Percentiles rank a stretch among this genome's conserved stretches.
phyloP scores from a whole-genome alignment of 169 alveolate species.

The Babesia bigemina region DNA sequence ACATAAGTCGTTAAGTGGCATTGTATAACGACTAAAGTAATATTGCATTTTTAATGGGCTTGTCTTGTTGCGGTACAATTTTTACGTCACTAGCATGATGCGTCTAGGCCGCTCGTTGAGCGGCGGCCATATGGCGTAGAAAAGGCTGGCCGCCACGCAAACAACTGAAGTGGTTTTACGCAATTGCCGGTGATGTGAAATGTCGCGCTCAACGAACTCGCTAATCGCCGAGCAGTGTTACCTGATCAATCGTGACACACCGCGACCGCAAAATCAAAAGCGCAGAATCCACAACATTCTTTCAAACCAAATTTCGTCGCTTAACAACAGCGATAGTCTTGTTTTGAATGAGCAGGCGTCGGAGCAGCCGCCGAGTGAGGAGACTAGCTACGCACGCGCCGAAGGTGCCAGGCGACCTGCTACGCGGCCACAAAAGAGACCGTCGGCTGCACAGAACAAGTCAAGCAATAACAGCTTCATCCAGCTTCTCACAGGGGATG shows the following conservation, averaged over 20 bases:
- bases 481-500: constrained; percentile 64
- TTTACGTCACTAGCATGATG: no score
- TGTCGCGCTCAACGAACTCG: constrained; percentile 49
- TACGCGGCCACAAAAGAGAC: constrained; percentile 15
- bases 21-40: no score
- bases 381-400: background rate
- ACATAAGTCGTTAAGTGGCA: no score
- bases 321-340: constrained; percentile 21
- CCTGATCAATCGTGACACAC: constrained; percentile 27
- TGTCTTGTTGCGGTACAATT: no score
- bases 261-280: constrained; percentile 6
- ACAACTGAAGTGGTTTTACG: no score
- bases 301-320: constrained; percentile 45
- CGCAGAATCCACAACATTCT: constrained; percentile 39
- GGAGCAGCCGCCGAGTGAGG: constrained; percentile 6
- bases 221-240: constrained; percentile 60
- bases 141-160: no score
- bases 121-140: no score
- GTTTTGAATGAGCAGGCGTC: constrained; percentile 3
- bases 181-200: background rate
- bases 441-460: background rate
- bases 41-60: no score
- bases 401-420: constrained; percentile 9
- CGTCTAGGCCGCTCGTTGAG: no score
- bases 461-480: constrained; percentile 36